These are phyloP conservation scores for Hymenoscyphus occultus DNA, from an alignment of 2,329 filamentous ascomycete genomes.

Conservation along the genomic window DNA sequence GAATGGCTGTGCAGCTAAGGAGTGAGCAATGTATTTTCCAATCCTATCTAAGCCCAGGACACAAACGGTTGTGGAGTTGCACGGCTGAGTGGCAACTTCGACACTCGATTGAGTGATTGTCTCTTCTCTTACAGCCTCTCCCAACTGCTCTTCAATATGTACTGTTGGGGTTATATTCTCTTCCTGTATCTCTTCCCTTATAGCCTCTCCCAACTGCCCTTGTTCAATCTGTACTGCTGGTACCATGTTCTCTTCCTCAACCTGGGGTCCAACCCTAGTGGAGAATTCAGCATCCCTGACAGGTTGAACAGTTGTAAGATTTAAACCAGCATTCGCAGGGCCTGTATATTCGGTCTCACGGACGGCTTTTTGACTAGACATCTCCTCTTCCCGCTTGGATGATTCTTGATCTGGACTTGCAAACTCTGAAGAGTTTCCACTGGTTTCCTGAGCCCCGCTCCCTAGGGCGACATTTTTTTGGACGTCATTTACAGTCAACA, in stretches of 20 bases:
- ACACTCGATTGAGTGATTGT: not conserved
- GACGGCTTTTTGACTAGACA: not conserved
- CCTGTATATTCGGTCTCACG: not conserved
- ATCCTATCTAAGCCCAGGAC: constrained; percentile 63
- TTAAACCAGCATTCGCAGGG: not conserved
- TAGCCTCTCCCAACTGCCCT: not conserved
- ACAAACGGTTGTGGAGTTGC: constrained; percentile 46
- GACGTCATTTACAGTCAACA: not conserved
- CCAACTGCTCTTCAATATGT: not conserved
- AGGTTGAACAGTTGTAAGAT: not conserved
- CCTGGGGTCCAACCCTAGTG: not conserved
- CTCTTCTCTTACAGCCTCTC: not conserved
- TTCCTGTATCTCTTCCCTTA: not conserved
- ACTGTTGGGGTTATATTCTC: not conserved
- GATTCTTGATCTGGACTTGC: not conserved
- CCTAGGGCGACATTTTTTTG: not conserved
- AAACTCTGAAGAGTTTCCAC: not conserved
- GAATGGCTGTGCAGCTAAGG: constrained; percentile 53
- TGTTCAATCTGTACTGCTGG: not conserved
- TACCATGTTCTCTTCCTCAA: not conserved
- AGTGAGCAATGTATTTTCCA: constrained; percentile 64
- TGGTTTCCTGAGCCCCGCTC: not conserved
- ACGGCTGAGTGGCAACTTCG: not conserved
- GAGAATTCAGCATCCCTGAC: not conserved
- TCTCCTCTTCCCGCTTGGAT: not conserved